These are phyloP conservation scores for Xylaria bambusicola DNA, from an alignment of 495 filamentous ascomycete species.

Conservation along the genomic window DNA sequence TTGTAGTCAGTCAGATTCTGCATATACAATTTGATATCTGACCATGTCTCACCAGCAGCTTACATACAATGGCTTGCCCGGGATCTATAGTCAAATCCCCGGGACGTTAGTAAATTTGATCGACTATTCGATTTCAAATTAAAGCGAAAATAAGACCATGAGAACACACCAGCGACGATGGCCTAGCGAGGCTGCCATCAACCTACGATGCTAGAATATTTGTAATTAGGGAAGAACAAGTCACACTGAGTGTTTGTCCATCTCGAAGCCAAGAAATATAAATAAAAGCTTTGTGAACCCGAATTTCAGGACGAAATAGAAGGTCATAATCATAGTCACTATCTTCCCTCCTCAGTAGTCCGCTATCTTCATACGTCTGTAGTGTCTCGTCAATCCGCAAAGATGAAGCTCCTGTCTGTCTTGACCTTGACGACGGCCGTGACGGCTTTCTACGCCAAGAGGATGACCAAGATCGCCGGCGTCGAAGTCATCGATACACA, in stretches of 20 bases:
- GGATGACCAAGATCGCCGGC: constrained; percentile 25
- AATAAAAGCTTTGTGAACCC: neutral
- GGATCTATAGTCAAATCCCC: neutral
- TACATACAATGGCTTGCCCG: neutral
- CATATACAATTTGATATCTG: too few relatives aligned
- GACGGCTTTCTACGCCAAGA: neutral
- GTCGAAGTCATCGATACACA: constrained; percentile 30
- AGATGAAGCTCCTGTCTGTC: constrained; percentile 13
- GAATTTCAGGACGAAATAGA: neutral
- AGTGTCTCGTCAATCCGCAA: neutral
- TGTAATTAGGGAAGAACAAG: constrained; percentile 5
- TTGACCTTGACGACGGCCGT: constrained; percentile 7
- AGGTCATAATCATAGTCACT: neutral
- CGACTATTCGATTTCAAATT: constrained; percentile 5
- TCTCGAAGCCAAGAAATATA: too few relatives aligned
- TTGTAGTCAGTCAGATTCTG: too few relatives aligned
- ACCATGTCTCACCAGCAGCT: neutral
- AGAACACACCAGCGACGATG: too few relatives aligned
- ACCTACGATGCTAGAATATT: neutral
- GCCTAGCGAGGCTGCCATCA: neutral
- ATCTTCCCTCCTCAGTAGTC: neutral
- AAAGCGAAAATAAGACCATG: neutral
- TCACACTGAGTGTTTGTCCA: too few relatives aligned
- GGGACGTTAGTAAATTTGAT: neutral
- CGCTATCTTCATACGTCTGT: neutral